Evolutionary conservation across 1,284 basidiomycete genomes (phyloP).

Genomic region (Puccinia horiana): DNA sequence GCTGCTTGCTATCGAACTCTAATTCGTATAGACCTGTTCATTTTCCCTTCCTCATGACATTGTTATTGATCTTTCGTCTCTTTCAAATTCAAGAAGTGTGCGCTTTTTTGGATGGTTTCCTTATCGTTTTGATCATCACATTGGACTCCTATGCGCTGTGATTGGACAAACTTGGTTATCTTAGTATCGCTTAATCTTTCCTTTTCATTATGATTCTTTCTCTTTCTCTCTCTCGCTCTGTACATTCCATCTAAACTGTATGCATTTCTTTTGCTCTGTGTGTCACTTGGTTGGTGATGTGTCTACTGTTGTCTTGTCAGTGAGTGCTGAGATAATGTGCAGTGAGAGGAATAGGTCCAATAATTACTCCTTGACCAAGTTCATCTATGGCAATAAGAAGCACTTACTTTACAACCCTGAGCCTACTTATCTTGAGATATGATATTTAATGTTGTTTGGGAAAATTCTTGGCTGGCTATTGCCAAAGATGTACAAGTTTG

Average conservation of each 20-base stretch:
- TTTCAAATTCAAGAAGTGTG: neutral
- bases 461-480: too few relatives aligned
- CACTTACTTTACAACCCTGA: too few relatives aligned
- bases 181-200: neutral
- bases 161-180: neutral
- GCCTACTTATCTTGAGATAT: too few relatives aligned
- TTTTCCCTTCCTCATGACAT: neutral
- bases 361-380: too few relatives aligned
- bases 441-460: too few relatives aligned
- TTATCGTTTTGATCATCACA: neutral
- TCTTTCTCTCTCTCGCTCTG: neutral
- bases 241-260: neutral
- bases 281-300: too few relatives aligned
- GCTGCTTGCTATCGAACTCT: neutral
- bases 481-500: too few relatives aligned
- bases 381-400: too few relatives aligned
- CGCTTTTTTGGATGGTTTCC: neutral
- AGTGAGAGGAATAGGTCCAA: too few relatives aligned
- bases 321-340: too few relatives aligned
- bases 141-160: neutral
- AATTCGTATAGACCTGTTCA: neutral
- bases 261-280: neutral
- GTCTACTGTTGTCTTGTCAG: too few relatives aligned
- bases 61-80: slow-evolving; percentile 5
- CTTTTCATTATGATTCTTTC: neutral